Base-by-base conservation (phyloP, 148 eudicot species). In the Persicaria maculosa region DNA sequence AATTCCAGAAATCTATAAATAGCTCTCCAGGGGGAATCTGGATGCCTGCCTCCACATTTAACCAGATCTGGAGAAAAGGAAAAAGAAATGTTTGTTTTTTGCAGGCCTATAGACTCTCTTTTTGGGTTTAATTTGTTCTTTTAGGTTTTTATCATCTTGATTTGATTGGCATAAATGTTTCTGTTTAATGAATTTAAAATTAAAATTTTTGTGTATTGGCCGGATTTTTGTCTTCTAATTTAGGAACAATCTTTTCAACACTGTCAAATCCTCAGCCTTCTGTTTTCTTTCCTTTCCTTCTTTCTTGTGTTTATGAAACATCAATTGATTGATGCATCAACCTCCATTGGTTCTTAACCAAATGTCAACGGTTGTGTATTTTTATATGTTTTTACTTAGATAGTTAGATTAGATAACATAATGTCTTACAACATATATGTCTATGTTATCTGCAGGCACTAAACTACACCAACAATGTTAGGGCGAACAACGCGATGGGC, bases 181-280 rank as follows among this genome's bases (percentile, higher is more conserved):
- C 1, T 68, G 11, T 52, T 10, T 52, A 8, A 31, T 7, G 72
- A 69, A 69, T 5, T n/a, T 14, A 4, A 3, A 2, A 14, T 16
- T 11, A n/a, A 9, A 17, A 59, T 59, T 59, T 59, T 59, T 59
- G 15, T 59, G 10, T 59, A 4, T 31, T 69, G 8, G 31, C 73
- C 14, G 54, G 72, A 9, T 4, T 45, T 16, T 69, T 69, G 73
- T 71, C 73, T 31, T 71, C 73, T 46, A 71, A 15, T 65, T 40
- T 65, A 65, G 70, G 70, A 65, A 40, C 70, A 40, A 65, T 65
- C 70, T 65, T 43, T 36, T 65, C 47, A 62, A 31, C 40, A 31
- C 40, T 31, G 40, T 31, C 40, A 31, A 31, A 31, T 31, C 40
- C 40, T 31, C 40, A 31, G 40, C 40, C 40, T 31, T 31, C 40